Evolutionary conservation across 192 early-diverging fungal genomes (phyloP).

Genomic region (Lobulomyces angularis): DNA sequence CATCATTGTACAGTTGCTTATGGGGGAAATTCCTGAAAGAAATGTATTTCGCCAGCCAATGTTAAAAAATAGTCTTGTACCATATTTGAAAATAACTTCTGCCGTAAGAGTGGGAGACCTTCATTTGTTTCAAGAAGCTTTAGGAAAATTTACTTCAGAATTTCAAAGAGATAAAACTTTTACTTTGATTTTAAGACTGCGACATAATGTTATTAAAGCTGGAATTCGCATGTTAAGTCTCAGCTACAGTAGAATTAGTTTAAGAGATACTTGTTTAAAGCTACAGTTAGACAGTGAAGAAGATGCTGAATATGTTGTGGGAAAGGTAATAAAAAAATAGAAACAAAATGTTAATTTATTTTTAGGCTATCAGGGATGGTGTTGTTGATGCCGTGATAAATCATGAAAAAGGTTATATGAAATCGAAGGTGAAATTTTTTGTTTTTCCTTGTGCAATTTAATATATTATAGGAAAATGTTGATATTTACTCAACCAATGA

Average conservation of each 20-base stretch:
- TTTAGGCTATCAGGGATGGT: slow-evolving; percentile 85
- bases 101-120: slow-evolving; percentile 94
- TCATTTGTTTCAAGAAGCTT: slow-evolving; percentile 78
- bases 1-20: slow-evolving; percentile 93
- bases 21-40: slow-evolving; percentile 97
- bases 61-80: slow-evolving; percentile 69
- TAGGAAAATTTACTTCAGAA: slow-evolving; percentile 55
- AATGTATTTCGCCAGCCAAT: slow-evolving; percentile 81
- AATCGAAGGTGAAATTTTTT: slow-evolving; percentile 48
- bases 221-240: slow-evolving; percentile 93
- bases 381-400: slow-evolving; percentile 97
- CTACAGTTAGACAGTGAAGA: slow-evolving; percentile 96
- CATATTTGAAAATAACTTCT: slow-evolving; percentile 74
- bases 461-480: slow-evolving; percentile 49
- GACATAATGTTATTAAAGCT: slow-evolving; percentile 99
- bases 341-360: slow-evolving; percentile 6
- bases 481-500: slow-evolving; percentile 97
- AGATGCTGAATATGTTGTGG: slow-evolving; percentile 97
- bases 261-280: slow-evolving; percentile 93
- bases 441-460: not conserved
- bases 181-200: slow-evolving; percentile 83
- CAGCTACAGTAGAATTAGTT: slow-evolving; percentile 90
- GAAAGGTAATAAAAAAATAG: slow-evolving; percentile 42
- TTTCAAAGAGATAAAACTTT: slow-evolving; percentile 83
- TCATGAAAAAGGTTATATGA: slow-evolving; percentile 86